Base-by-base conservation (phyloP, 1,284 basidiomycete genomes). In the Singerocomus inundabilis region DNA sequence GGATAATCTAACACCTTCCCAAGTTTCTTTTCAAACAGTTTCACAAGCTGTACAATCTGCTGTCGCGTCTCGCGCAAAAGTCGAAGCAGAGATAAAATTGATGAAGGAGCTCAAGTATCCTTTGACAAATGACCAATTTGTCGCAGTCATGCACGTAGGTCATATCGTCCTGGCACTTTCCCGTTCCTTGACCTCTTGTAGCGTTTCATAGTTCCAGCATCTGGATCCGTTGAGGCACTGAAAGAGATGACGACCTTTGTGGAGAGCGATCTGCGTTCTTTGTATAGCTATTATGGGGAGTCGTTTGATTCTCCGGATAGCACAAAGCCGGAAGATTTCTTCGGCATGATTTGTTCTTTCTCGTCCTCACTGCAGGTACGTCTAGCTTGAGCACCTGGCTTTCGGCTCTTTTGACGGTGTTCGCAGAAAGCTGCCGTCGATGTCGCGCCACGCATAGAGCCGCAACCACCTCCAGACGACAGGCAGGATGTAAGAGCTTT, bases 251-350 rank as follows among this genome's bases (percentile, higher is more conserved):
- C 77, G 5, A 57, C 55, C 1, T 68, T 77, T 2, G 68, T 93
- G 13, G 79, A 85, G 15, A 66, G 57, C 3, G 86, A 91, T 47
- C 67, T 93, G 5, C 70, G 70, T 21, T 74, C 75, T 5, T 54
- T 92, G 18, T 68, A 90, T 9, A 51, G 60, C 0, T 94, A 88
- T 70, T 93, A 84, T 60, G 91, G 91, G 9, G 89, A 92, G 63
- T 72, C 73, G 37, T 75, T 79, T 3, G 78, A 81, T 47, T 74
- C 78, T 2, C 74, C 79, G 0, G 83, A 85, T 12, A 72, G 80
- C 2, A 76, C 77, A 1, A 91, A 85, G 58, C 80, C 86, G 0
- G 92, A 94, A 60, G 85, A 88, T 52, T 83, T 94, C 61, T 93
- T 94, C 59, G 80, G 77, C 1, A 71, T 86, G 45, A 78, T 93